phyloP scores from a whole-genome alignment of 2,329 filamentous ascomycete species.

The Botrytis fragariae region DNA sequence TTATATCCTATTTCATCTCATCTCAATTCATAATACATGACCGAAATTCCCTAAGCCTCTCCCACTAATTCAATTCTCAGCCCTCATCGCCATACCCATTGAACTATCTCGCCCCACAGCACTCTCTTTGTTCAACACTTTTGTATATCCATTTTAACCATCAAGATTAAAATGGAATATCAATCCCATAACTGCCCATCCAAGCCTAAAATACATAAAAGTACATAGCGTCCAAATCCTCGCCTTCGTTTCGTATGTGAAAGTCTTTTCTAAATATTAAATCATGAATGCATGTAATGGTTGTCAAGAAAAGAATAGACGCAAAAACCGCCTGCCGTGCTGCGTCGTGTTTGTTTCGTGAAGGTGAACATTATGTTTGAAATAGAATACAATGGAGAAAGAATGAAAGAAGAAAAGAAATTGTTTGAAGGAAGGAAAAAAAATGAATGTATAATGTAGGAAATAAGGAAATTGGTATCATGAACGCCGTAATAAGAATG shows the following conservation, averaged over 20 bases:
- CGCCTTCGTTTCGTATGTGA: constrained; percentile 1
- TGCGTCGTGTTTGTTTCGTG: background rate
- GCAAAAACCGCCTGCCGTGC: background rate
- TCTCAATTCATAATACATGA: constrained; percentile 5
- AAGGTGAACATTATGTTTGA: background rate
- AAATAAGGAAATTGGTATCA: background rate
- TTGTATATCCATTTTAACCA: background rate
- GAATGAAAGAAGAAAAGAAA: background rate
- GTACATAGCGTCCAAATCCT: background rate
- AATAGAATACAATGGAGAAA: background rate
- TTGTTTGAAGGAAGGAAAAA: background rate
- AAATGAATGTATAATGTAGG: background rate
- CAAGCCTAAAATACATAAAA: constrained; percentile 9
- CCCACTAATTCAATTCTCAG: background rate
- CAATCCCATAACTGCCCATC: background rate
- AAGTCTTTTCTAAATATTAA: constrained; percentile 1
- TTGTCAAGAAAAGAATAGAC: background rate
- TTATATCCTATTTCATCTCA: background rate
- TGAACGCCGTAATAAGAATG: background rate
- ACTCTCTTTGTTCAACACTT: background rate
- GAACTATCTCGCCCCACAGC: background rate
- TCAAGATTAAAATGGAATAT: background rate
- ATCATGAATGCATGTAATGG: constrained; percentile 8
- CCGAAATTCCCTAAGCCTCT: background rate
- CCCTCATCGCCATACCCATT: background rate